phyloP scores from a whole-genome alignment of 768 basidiomycete species.

The Amanita exitialis region DNA sequence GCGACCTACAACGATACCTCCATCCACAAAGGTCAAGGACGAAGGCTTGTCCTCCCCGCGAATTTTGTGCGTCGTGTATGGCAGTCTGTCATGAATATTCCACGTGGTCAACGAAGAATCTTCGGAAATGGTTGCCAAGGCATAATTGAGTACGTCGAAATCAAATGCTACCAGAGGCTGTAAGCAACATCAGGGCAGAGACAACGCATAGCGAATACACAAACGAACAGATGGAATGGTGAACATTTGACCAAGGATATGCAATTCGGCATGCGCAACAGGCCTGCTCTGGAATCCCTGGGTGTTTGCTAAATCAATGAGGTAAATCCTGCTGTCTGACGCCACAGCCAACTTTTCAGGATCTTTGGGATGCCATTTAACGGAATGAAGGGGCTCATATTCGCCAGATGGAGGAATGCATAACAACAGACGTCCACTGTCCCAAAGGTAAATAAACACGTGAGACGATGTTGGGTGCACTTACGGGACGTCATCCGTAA shows the following conservation, averaged over 20 bases:
- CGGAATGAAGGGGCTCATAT: constrained; percentile 62
- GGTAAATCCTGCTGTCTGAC: constrained; percentile 63
- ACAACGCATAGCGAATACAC: not conserved
- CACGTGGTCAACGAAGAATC: constrained; percentile 77
- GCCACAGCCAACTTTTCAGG: constrained; percentile 76
- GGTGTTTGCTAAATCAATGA: constrained; percentile 62
- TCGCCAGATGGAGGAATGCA: constrained; percentile 55
- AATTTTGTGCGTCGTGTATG: constrained; percentile 69
- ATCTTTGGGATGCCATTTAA: constrained; percentile 86
- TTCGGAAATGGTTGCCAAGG: constrained; percentile 72
- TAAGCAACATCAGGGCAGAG: constrained; percentile 5
- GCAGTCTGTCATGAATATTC: constrained; percentile 69
- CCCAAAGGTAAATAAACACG: not conserved
- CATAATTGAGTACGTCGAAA: constrained; percentile 70
- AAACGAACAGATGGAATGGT: constrained; percentile 57
- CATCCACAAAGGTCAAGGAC: constrained; percentile 77
- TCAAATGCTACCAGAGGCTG: constrained; percentile 80
- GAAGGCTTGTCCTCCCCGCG: constrained; percentile 76
- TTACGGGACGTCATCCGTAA: constrained; percentile 82
- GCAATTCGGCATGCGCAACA: constrained; percentile 58
- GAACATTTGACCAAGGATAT: constrained; percentile 59
- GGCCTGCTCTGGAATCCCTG: constrained; percentile 55
- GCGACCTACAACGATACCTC: constrained; percentile 76
- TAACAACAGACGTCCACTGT: constrained; percentile 55
- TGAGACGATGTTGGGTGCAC: constrained; percentile 19